Conservation (phyloP, 106 monocot genomes). For the Phalaenopsis equestris region DNA sequence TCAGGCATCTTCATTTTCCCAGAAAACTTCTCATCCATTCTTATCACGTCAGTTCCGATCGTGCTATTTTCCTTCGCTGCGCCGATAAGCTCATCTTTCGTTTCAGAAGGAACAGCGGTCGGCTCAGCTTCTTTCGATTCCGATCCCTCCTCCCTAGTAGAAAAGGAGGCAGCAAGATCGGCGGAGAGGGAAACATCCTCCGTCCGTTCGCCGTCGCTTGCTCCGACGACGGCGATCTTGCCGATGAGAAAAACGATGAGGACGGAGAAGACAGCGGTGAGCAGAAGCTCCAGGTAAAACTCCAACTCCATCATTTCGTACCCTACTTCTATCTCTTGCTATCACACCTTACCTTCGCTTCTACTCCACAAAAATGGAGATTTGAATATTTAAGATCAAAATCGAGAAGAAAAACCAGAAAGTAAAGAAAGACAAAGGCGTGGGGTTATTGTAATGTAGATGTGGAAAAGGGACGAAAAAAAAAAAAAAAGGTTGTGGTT, state of each 20-base stretch:
- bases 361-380: background rate
- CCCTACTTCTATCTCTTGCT: conserved; percentile 1
- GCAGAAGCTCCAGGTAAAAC: conserved; percentile 41
- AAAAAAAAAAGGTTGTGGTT: too few species aligned
- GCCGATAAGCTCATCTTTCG: background rate
- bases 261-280: conserved; percentile 36
- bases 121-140: background rate
- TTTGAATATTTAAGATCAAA: too few species aligned
- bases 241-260: conserved; percentile 42
- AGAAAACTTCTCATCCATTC: background rate
- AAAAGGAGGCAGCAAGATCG: conserved; percentile 5
- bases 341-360: conserved; percentile 14
- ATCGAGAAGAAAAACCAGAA: too few species aligned
- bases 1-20: background rate
- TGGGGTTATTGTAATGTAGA: too few species aligned
- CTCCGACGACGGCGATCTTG: conserved; percentile 21
- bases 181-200: background rate
- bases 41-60: background rate
- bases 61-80: background rate
- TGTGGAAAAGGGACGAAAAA: too few species aligned
- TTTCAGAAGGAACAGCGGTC: background rate
- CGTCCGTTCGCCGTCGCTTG: background rate
- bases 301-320: conserved; percentile 25
- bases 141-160: conserved; percentile 6
- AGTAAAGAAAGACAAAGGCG: too few species aligned